Percentiles rank a stretch among this genome's conserved stretches.
These are phyloP conservation scores for Perkinsus marinus DNA, from an alignment of 169 alveolate species.

Conservation along the genomic window DNA sequence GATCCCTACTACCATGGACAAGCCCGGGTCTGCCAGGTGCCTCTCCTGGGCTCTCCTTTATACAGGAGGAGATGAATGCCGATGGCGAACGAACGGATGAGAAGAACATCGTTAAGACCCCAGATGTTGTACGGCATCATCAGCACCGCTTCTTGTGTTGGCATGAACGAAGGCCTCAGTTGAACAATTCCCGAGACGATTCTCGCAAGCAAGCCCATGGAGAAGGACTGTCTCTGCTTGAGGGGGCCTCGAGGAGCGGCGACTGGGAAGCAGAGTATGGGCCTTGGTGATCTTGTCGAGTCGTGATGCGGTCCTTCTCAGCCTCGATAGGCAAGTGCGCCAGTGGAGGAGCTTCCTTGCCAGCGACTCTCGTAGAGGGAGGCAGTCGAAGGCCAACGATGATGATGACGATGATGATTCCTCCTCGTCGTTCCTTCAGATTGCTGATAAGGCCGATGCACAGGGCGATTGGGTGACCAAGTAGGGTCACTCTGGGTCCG, in stretches of 20 bases:
- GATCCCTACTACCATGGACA: background rate
- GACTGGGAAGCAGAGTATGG: background rate
- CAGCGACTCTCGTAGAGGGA: background rate
- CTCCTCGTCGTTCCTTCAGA: background rate
- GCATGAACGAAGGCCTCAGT: too few relatives aligned
- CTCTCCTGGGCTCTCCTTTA: background rate
- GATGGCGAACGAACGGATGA: background rate
- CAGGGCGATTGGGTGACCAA: background rate
- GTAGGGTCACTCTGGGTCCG: background rate
- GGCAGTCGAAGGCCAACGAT: background rate
- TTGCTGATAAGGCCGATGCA: background rate
- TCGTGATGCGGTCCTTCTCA: background rate
- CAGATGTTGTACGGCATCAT: background rate
- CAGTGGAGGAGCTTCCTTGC: background rate
- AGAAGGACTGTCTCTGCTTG: background rate
- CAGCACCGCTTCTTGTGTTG: background rate
- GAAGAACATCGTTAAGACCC: background rate
- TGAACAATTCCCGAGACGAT: background rate
- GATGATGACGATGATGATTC: too few relatives aligned
- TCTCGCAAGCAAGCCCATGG: background rate
- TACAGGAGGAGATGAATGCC: background rate
- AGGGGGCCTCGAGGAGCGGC: background rate
- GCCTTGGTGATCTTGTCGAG: background rate
- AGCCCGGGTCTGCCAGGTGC: background rate
- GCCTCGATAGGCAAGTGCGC: background rate